phyloP scores from a whole-genome alignment of 1,139 yeast species.

The Pichia sp. region DNA sequence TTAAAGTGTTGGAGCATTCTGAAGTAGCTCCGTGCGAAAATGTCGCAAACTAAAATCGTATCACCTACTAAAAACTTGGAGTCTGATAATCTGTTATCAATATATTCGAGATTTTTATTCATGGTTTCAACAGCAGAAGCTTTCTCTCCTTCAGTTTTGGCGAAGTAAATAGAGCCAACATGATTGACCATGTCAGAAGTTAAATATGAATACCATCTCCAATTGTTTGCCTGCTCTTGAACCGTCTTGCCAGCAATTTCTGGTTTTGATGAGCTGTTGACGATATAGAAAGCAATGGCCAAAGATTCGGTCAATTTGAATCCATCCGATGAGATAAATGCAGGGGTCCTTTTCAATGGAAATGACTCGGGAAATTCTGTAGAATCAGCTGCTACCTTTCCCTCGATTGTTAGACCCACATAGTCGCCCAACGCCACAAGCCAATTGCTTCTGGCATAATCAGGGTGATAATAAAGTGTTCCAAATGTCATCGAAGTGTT shows the following conservation, averaged over 20 bases:
- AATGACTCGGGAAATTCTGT: slow-evolving; percentile 21
- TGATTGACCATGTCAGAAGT: slow-evolving; percentile 26
- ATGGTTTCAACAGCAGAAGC: neutral
- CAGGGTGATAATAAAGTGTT: slow-evolving; percentile 17
- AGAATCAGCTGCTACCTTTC: slow-evolving; percentile 14
- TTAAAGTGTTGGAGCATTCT: neutral
- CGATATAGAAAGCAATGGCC: slow-evolving; percentile 29
- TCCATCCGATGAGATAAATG: slow-evolving; percentile 30
- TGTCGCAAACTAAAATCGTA: neutral
- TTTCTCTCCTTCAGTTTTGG: neutral
- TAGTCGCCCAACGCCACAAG: slow-evolving; percentile 17
- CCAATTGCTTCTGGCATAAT: slow-evolving; percentile 24
- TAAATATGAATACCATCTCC: slow-evolving; percentile 30
- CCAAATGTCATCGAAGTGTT: slow-evolving; percentile 20
- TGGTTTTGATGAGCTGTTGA: slow-evolving; percentile 16
- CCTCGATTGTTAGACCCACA: slow-evolving; percentile 38
- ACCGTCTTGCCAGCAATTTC: slow-evolving; percentile 23
- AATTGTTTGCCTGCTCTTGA: slow-evolving; percentile 27
- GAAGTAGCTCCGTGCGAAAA: neutral
- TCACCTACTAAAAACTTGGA: neutral
- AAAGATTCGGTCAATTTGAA: slow-evolving; percentile 30
- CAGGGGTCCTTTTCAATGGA: slow-evolving; percentile 34
- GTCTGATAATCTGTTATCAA: neutral
- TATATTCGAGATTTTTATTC: neutral
- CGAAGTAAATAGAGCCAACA: neutral